These are phyloP conservation scores for Auricularia heimuer DNA, from an alignment of 768 basidiomycete genomes.

Conservation along the genomic window DNA sequence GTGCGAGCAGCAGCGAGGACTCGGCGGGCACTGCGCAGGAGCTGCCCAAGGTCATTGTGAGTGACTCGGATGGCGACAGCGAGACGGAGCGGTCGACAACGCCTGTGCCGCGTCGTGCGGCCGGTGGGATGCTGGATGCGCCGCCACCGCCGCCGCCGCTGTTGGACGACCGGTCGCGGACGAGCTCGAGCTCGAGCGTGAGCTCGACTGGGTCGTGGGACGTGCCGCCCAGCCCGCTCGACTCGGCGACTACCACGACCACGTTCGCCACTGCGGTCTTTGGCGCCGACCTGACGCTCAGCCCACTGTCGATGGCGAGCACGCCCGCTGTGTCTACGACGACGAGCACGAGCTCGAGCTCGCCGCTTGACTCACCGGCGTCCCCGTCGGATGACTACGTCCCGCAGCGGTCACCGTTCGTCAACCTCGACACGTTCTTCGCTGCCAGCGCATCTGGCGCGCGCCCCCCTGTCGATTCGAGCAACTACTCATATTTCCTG, in stretches of 20 bases:
- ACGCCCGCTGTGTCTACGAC: background rate
- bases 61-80: background rate
- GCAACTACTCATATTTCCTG: constrained; percentile 1
- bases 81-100: background rate
- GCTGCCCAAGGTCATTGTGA: background rate
- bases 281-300: background rate
- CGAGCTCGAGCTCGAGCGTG: constrained; percentile 1
- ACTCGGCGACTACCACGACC: background rate
- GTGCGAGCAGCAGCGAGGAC: background rate
- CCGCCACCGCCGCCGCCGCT: background rate
- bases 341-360: background rate
- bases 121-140: background rate
- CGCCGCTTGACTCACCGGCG: background rate
- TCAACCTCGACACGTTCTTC: background rate
- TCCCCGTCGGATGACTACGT: background rate
- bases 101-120: background rate
- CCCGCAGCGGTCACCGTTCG: background rate
- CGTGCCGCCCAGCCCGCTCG: background rate
- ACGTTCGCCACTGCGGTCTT: background rate
- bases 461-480: background rate
- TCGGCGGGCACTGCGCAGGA: background rate
- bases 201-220: background rate
- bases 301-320: background rate
- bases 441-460: background rate
- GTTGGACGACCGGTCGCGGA: background rate